Evolutionary conservation across 2,329 filamentous ascomycete genomes (phyloP).

Genomic region (Sclerotinia minor): DNA sequence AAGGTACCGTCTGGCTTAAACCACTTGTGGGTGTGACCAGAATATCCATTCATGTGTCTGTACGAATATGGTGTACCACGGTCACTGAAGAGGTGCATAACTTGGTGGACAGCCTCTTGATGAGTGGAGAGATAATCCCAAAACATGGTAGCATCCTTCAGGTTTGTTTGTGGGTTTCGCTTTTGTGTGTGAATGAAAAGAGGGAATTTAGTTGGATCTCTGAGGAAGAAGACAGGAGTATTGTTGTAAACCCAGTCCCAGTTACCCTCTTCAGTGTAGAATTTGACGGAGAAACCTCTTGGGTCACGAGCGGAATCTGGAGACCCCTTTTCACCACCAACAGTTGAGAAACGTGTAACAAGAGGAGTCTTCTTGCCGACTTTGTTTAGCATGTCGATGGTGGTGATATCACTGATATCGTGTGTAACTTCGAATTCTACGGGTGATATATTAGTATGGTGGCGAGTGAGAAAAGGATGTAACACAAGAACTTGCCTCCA

Average conservation of each 20-base stretch:
- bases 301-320: constrained; percentile 67
- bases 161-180: constrained; percentile 69
- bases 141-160: constrained; percentile 59
- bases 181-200: constrained; percentile 78
- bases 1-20: constrained; percentile 65
- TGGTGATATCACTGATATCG: constrained; percentile 36
- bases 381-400: constrained; percentile 46
- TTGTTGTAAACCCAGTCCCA: constrained; percentile 78
- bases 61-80: constrained; percentile 65
- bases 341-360: constrained; percentile 69
- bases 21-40: constrained; percentile 67
- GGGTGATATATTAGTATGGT: constrained; percentile 25
- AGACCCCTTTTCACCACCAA: constrained; percentile 67
- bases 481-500: constrained; percentile 31
- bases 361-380: constrained; percentile 69
- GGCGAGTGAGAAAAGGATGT: neutral
- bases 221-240: constrained; percentile 74
- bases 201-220: constrained; percentile 73
- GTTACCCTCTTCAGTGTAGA: constrained; percentile 69
- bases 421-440: constrained; percentile 40
- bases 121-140: constrained; percentile 56
- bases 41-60: constrained; percentile 68
- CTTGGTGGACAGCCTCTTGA: constrained; percentile 62
- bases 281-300: constrained; percentile 68
- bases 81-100: constrained; percentile 67